A percentile compares a stretch with the other conserved stretches of the same genome.
phyloP scores from a whole-genome alignment of 176 grass and related monocot genomes.

The Chrysopogon serrulatus region DNA sequence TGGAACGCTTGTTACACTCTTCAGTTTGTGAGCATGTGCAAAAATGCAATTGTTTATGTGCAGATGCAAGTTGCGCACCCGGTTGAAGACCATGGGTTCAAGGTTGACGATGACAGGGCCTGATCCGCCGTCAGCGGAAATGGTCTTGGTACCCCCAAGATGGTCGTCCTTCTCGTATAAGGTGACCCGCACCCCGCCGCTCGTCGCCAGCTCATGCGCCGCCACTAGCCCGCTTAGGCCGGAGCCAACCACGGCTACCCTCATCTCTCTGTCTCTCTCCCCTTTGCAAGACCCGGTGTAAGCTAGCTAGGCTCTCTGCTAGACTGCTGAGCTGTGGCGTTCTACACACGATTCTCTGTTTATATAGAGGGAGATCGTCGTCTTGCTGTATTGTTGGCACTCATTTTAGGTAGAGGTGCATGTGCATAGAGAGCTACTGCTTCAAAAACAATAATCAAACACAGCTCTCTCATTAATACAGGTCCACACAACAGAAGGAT shows the following conservation, averaged over 20 bases:
- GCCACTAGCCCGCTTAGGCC: conserved; percentile 47
- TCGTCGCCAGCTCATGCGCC: conserved; percentile 37
- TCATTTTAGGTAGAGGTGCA: too few species aligned
- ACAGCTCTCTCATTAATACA: too few species aligned
- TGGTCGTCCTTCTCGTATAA: conserved; percentile 52
- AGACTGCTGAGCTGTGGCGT: neutral
- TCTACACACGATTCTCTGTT: neutral
- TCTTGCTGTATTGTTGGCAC: too few species aligned
- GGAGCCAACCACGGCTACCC: conserved; percentile 48
- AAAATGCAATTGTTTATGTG: too few species aligned
- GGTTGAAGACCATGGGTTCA: too few species aligned
- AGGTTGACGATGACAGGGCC: neutral
- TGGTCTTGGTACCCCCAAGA: conserved; percentile 49
- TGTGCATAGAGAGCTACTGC: too few species aligned
- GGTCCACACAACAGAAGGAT: too few species aligned
- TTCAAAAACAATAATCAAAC: too few species aligned
- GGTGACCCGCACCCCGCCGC: conserved; percentile 33
- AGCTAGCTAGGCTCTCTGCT: neutral
- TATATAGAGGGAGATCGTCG: too few species aligned
- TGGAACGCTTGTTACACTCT: too few species aligned
- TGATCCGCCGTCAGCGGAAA: neutral
- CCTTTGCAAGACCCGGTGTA: neutral
- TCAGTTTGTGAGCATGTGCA: too few species aligned
- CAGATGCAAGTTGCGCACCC: too few species aligned
- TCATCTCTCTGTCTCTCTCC: neutral